These are phyloP conservation scores for Lasiodiplodia sp. DNA, from an alignment of 2,329 filamentous ascomycete genomes.

Conservation along the genomic window DNA sequence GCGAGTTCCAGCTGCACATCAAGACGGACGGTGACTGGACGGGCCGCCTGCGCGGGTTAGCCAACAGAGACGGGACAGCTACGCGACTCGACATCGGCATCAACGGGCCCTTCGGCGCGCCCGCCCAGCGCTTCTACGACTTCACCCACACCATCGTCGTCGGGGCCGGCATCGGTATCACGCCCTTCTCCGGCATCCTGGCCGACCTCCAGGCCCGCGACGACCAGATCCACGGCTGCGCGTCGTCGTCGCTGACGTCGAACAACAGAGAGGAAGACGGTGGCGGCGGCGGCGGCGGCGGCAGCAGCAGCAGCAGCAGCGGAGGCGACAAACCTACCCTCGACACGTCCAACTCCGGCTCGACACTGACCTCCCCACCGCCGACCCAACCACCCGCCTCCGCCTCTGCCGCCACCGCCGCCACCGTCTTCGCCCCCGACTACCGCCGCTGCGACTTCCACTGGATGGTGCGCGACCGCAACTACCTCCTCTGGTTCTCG, in stretches of 20 bases:
- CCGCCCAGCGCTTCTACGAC: slow-evolving; percentile 65
- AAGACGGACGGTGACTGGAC: slow-evolving; percentile 68
- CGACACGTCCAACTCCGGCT: slow-evolving; percentile 34
- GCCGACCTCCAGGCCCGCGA: slow-evolving; percentile 58
- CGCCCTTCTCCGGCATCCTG: slow-evolving; percentile 64
- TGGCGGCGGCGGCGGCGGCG: too few species aligned
- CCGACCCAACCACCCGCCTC: too few species aligned
- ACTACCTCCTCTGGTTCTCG: slow-evolving; percentile 65
- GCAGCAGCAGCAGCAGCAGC: too few species aligned
- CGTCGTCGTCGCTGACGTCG: slow-evolving; percentile 46
- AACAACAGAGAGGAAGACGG: slow-evolving; percentile 31
- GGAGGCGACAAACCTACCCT: slow-evolving; percentile 34
- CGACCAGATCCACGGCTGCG: neutral
- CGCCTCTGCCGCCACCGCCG: slow-evolving; percentile 39
- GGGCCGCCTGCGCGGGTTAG: slow-evolving; percentile 53
- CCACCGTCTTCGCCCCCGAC: slow-evolving; percentile 40
- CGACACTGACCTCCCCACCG: neutral
- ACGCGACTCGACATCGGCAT: slow-evolving; percentile 59
- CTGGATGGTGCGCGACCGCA: slow-evolving; percentile 66
- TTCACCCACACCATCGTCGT: slow-evolving; percentile 59
- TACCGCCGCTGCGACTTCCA: slow-evolving; percentile 65
- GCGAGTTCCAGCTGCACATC: slow-evolving; percentile 63
- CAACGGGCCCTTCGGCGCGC: slow-evolving; percentile 65
- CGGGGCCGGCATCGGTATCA: slow-evolving; percentile 55
- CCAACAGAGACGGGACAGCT: slow-evolving; percentile 42